A percentile compares a stretch with the other conserved stretches of the same genome.
phyloP scores from a whole-genome alignment of 306 rosid genomes.

The Pyrus betulifolia region DNA sequence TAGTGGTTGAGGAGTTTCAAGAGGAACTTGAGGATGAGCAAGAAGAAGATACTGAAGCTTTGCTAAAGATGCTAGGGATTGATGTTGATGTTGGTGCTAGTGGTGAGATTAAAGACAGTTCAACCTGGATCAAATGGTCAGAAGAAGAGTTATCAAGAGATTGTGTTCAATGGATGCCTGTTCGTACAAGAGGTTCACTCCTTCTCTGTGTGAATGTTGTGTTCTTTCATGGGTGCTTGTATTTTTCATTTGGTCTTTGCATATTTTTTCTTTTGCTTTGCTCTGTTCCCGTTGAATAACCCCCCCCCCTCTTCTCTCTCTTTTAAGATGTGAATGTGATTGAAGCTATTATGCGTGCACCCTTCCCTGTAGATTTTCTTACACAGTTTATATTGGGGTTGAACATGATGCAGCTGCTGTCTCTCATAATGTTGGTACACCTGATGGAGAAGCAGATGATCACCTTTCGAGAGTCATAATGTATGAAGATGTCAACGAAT shows the following conservation, averaged over 20 bases:
- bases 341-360: neutral
- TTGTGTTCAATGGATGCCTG: slow-evolving; percentile 86
- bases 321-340: neutral
- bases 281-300: neutral
- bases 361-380: slow-evolving; percentile 1
- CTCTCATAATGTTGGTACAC: slow-evolving; percentile 28
- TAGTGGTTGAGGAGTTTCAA: slow-evolving; percentile 40
- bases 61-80: slow-evolving; percentile 80
- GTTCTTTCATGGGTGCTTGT: neutral
- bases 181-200: slow-evolving; percentile 38
- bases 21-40: slow-evolving; percentile 45
- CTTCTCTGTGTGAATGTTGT: slow-evolving; percentile 6
- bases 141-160: slow-evolving; percentile 83
- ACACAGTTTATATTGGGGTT: slow-evolving; percentile 14
- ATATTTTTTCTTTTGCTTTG: neutral
- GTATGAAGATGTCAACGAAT: slow-evolving; percentile 82
- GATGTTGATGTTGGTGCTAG: slow-evolving; percentile 54
- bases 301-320: neutral
- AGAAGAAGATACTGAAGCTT: slow-evolving; percentile 72
- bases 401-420: slow-evolving; percentile 34
- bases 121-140: slow-evolving; percentile 87
- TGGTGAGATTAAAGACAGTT: slow-evolving; percentile 56
- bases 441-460: slow-evolving; percentile 54
- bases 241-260: neutral
- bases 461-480: slow-evolving; percentile 61